Evolutionary conservation across 2,329 filamentous ascomycete species (phyloP), one percentile per base, ranked within the genome.

Genomic region (Exophiala sideris): DNA sequence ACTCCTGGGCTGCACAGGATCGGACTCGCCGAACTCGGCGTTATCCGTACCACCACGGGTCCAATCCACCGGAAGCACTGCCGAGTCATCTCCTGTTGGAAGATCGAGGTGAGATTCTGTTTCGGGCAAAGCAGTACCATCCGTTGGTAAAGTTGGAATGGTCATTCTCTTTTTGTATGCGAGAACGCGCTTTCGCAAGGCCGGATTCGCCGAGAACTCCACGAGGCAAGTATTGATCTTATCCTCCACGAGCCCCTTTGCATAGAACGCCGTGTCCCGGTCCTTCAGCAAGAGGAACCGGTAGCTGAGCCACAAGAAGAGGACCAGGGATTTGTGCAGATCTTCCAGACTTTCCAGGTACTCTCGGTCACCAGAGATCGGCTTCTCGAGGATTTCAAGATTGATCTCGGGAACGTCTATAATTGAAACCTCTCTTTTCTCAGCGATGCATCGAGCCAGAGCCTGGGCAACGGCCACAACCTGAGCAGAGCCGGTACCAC

Each of bases 221-320:
- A 75, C 75, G 29, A 90, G 74, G 11, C 80, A 80, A 7, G 78
- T 71, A 59, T 87, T 80, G 65, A 97, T 91, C 67, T 82, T 84
- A 48, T 83, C 78, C 72, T 96, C 91, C 1, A 91, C 85, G 46
- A 95, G 68, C 5, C 73, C 71, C 67, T 96, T 95, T 45, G 89
- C 83, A 67, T 96, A 85, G 60, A 88, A 86, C 0, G 89, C 91
- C 40, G 96, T 76, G 0, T 76, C 76, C 63, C 92, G 83, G 60
- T 86, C 88, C 5, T 76, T 80, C 69, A 96, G 95, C 45, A 89
- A 88, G 3, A 84, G 79, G 69, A 92, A 95, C 5, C 92, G 86
- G 71, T 92, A 97, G 63, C 88, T 92, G 12, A 99, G 78, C 94
- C 94, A 99, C 1, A 95, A 79, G 67, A 97, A 99, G 44, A 91